Base-by-base conservation (phyloP, 2,329 filamentous ascomycete genomes). In the Colletotrichum cuscutae region DNA sequence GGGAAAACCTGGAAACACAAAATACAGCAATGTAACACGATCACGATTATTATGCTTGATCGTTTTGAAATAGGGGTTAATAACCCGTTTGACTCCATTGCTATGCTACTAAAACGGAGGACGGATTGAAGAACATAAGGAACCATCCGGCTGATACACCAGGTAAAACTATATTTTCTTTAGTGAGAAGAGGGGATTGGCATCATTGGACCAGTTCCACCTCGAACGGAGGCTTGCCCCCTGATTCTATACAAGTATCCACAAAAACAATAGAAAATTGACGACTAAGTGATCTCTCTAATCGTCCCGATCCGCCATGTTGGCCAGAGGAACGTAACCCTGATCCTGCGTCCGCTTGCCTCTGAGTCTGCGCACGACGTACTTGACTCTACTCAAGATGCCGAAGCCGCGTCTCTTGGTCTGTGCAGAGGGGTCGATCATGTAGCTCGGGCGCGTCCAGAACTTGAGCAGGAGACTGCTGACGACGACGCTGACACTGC, bases 401-500 rank as follows among this genome's bases (percentile, higher is more conserved):
- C 85, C 81, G 58, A 82, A 82, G 28, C 86, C 85, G 58, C 82
- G 81, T 78, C 82, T 84, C 68, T 89, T 89, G 76, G 88, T 87
- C 76, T 93, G 90, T 37, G 93, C 84, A 15, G 87, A 85, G 7
- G 89, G 89, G 76, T 93, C 90, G 58, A 94, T 90, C 94, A 98
- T 96, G 95, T 95, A 98, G 35, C 84, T 83, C 0, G 97, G 97
- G 19, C 95, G 87, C 75, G 86, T 90, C 95, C 96, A 98, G 80
- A 94, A 92, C 81, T 95, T 97, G 74, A 99, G 86, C 52, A 97
- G 87, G 68, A 99, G 84, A 77, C 92, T 95, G 81, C 92, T 95
- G 5, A 92, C 86, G 0, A 98, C 96, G 4, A 99, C 97, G 72
- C 93, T 97, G 59, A 99, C 95, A 76, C 93, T 96, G 71, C 93